Conservation (phyloP, 2,329 filamentous ascomycete genomes). For the Diaporthe sp. region DNA sequence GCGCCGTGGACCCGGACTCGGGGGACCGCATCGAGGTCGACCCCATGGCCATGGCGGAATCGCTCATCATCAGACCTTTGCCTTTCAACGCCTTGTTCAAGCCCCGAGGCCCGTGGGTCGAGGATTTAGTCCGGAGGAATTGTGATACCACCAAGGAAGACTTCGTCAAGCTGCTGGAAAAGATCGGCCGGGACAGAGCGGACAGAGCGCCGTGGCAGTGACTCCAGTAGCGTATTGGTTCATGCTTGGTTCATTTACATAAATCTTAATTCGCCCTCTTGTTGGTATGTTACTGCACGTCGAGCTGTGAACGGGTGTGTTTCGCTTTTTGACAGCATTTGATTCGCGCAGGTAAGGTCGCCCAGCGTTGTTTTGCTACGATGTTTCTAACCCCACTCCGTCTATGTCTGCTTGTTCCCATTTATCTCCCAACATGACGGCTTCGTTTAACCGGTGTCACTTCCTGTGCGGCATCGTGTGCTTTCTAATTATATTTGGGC, state of each 20-base stretch:
- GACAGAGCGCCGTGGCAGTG: conserved; percentile 14
- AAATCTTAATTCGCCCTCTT: not conserved
- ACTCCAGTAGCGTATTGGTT: not conserved
- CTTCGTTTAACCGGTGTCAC: too few species aligned
- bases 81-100: conserved; percentile 33
- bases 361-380: not conserved
- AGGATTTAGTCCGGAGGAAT: conserved; percentile 6
- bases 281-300: not conserved
- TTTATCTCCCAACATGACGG: too few species aligned
- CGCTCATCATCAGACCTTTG: conserved; percentile 21
- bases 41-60: conserved; percentile 33
- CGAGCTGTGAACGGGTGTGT: not conserved
- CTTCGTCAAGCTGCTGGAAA: conserved; percentile 27
- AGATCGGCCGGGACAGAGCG: conserved; percentile 26
- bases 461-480: not conserved
- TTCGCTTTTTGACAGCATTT: not conserved
- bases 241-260: not conserved
- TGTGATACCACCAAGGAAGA: conserved; percentile 15
- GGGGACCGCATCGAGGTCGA: conserved; percentile 24
- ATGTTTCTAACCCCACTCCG: not conserved
- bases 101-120: conserved; percentile 27
- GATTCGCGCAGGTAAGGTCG: not conserved
- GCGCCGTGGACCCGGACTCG: conserved; percentile 15
- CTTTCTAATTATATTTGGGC: not conserved
- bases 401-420: not conserved